Conservation (phyloP, 2,329 filamentous ascomycete species). For the Diplocarpon mali region DNA sequence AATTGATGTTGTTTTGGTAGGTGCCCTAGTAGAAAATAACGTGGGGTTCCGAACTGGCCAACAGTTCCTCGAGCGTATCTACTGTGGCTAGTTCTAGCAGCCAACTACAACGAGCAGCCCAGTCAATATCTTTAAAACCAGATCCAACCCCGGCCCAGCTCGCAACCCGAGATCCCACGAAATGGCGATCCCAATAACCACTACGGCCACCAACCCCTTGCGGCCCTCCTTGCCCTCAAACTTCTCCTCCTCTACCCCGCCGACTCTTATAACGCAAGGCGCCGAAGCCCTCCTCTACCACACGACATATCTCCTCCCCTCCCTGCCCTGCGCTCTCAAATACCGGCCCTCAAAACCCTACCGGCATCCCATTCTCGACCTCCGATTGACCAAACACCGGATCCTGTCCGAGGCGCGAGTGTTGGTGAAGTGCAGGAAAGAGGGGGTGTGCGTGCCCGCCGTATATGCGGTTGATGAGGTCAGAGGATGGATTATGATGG, state of each 20-base stretch:
- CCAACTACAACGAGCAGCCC: too few relatives aligned
- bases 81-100: too few relatives aligned
- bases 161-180: too few relatives aligned
- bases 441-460: constrained; percentile 72
- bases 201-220: not conserved
- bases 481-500: constrained; percentile 66
- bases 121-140: too few relatives aligned
- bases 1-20: too few relatives aligned
- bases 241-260: constrained; percentile 42
- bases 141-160: too few relatives aligned
- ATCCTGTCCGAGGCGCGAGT: constrained; percentile 84
- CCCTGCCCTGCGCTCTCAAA: constrained; percentile 69
- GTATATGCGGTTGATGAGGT: constrained; percentile 58
- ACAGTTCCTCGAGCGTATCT: too few relatives aligned
- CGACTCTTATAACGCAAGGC: constrained; percentile 76
- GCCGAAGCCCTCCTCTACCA: constrained; percentile 92
- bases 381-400: constrained; percentile 73
- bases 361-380: constrained; percentile 81
- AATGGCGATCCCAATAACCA: not conserved
- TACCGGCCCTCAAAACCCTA: constrained; percentile 86
- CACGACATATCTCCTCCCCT: constrained; percentile 63
- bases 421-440: constrained; percentile 63
- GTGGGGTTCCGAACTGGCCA: too few relatives aligned
- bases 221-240: constrained; percentile 18
- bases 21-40: too few relatives aligned